These are phyloP conservation scores for Scheffersomyces quercinus DNA, from an alignment of 1,139 yeast genomes.

Conservation along the genomic window DNA sequence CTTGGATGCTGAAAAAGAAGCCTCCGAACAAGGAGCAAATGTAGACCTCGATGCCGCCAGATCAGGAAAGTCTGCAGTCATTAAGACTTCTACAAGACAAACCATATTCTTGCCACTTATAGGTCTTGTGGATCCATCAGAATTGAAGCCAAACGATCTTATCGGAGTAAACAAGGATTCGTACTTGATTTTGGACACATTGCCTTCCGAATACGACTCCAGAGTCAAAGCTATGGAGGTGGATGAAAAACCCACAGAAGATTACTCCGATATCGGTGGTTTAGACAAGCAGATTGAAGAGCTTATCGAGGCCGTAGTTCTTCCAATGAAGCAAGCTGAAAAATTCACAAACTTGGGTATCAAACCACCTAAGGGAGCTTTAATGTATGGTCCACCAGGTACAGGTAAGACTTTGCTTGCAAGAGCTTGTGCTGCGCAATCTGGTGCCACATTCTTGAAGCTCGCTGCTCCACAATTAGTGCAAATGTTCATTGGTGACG, in stretches of 20 bases:
- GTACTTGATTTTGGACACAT: constrained; percentile 85
- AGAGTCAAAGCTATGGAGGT: constrained; percentile 99
- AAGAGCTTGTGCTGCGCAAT: constrained; percentile 98
- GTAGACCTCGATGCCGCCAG: constrained; percentile 91
- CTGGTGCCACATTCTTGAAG: constrained; percentile 95
- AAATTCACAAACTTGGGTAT: constrained; percentile 91
- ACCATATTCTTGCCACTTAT: constrained; percentile 95
- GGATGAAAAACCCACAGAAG: constrained; percentile 96
- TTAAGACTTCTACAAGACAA: constrained; percentile 95
- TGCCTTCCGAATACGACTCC: constrained; percentile 96
- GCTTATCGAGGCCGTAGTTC: constrained; percentile 93
- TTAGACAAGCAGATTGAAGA: constrained; percentile 97
- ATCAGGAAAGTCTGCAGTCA: constrained; percentile 95
- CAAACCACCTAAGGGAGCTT: constrained; percentile 96
- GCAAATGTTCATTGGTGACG: constrained; percentile 99
- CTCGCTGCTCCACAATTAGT: constrained; percentile 98
- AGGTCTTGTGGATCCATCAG: constrained; percentile 88
- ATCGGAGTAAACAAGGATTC: constrained; percentile 98
- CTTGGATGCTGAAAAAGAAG: constrained; percentile 84
- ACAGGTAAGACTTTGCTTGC: constrained; percentile 97
- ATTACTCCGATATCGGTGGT: constrained; percentile 97
- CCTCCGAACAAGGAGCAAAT: constrained; percentile 90
- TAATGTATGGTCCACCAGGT: constrained; percentile 99
- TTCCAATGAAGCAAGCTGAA: constrained; percentile 98
- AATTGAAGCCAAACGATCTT: constrained; percentile 90